These are phyloP conservation scores for Rhizophagus prolifer DNA, from an alignment of 192 early-diverging fungal species.

Conservation along the genomic window DNA sequence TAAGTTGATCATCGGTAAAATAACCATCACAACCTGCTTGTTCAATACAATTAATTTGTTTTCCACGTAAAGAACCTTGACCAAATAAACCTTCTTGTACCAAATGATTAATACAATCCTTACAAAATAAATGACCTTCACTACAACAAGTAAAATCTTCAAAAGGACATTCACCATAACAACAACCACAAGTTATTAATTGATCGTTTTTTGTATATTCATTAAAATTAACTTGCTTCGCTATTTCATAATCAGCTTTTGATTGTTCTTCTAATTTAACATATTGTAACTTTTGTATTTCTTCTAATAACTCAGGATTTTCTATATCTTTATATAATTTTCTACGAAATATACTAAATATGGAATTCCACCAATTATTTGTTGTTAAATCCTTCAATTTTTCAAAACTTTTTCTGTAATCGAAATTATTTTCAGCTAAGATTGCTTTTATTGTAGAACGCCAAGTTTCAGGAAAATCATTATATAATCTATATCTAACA, in stretches of 20 bases:
- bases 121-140: conserved; percentile 46
- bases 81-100: conserved; percentile 46
- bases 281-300: conserved; percentile 30
- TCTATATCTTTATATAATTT: conserved; percentile 29
- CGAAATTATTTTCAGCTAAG: conserved; percentile 46
- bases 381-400: conserved; percentile 34
- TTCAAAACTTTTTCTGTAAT: conserved; percentile 34
- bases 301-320: conserved; percentile 28
- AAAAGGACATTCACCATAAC: conserved; percentile 47
- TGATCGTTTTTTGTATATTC: conserved; percentile 38
- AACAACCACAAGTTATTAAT: conserved; percentile 48
- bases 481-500: conserved; percentile 26
- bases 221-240: conserved; percentile 33
- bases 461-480: conserved; percentile 41
- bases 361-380: conserved; percentile 36
- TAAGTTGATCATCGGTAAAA: conserved; percentile 21
- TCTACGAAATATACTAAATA: conserved; percentile 34
- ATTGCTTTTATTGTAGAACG: conserved; percentile 48
- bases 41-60: conserved; percentile 36
- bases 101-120: conserved; percentile 40
- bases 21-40: conserved; percentile 34
- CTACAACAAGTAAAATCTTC: conserved; percentile 43
- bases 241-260: conserved; percentile 33
- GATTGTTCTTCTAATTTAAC: conserved; percentile 22
- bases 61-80: conserved; percentile 40